Base-by-base conservation (phyloP, 169 alveolate genomes). In the Plasmodium gonderi region DNA sequence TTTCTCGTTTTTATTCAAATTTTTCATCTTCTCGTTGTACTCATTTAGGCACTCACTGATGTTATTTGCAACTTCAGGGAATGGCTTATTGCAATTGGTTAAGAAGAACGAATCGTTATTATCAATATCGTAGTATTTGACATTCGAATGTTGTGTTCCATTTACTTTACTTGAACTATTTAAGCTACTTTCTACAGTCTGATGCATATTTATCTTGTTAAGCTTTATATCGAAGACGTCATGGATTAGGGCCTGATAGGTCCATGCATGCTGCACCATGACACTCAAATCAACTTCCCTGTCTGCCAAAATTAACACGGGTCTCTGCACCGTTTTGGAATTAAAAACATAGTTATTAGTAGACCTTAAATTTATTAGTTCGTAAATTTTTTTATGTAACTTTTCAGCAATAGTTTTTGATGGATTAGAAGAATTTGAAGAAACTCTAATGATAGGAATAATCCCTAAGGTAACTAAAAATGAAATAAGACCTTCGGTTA, bases 251-350 rank as follows among this genome's bases (percentile, higher is more conserved):
- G 98, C 98, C 77, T 97, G 98, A 81, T 97, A 97, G 75, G 96
- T 97, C 98, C 98, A 97, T 31, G 97, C 92, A 91, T 97, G 98
- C 77, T 96, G 97, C n/a, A 97, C 79, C 98, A 97, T 97, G 31
- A 97, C 79, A 45, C 96, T 82, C 72, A 97, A 95, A 79, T 97
- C 98, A 5, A 96, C 75, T 26, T 94, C 96, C 36, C 98, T 64
- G 38, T 97, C 98, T 47, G 96, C 90, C 29, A 97, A 94, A 12
- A 97, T 77, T 14, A 96, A 64, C 36, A 97, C 67, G 3, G 98
- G 98, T 33, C 98, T 92, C 79, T 96, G 95, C 38, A 91, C 79
- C 45, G 83, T 76, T 79, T 95, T 94, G 20, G 96, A 60, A 65
- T 92, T 79, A 20, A 95, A 91, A 5, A 96, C 72, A 67, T 54